Evolutionary conservation across 2,329 filamentous ascomycete species (phyloP), one percentile per base, ranked within the genome.

Genomic region (Penicillium sp.): DNA sequence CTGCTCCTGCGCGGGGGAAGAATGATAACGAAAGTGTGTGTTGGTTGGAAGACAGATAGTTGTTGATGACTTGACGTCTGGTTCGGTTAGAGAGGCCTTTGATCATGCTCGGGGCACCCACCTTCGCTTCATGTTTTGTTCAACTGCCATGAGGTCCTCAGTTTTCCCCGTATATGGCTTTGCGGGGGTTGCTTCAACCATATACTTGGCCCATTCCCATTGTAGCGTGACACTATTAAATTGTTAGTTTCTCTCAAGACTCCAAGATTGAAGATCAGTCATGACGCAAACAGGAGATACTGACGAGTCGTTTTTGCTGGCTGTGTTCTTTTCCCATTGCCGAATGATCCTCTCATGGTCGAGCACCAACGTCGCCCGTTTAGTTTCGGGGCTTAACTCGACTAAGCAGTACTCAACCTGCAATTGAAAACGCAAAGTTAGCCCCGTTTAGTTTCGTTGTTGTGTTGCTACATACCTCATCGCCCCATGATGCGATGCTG

Each of bases 121-220:
- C 60, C 60, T 51, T 44, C 29, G 36, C 21, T 56, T 59, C 60
- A 62, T 61, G 24, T 59, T 59, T n/a, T 16, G 8, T 43, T 61
- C 51, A 6, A 61, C 60, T 14, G 50, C 50, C 11, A 60, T 38
- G 3, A 60, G 39, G 27, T 59, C 59, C 21, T 36, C 34, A 13
- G 47, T 51, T 3, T 36, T 43, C 4, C 46, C 58, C 3, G 48
- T 50, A 13, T 60, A 61, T 45, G 58, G 60, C 29, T 61, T 56
- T 7, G 45, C 50, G 14, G 60, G 60, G 9, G 57, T 61, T 1
- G 58, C 50, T 24, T 62, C 60, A 2, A 62, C 27, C 8, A 54
- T 51, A 42, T 59, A 61, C 5, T 46, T 50, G 5, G 43, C 45
- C 48, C 56, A 54, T 50, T 62, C 60, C 32, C 50, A 48, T 36